Conservation (phyloP, 192 early-diverging fungal species). For the Backusella liffmaniae region DNA sequence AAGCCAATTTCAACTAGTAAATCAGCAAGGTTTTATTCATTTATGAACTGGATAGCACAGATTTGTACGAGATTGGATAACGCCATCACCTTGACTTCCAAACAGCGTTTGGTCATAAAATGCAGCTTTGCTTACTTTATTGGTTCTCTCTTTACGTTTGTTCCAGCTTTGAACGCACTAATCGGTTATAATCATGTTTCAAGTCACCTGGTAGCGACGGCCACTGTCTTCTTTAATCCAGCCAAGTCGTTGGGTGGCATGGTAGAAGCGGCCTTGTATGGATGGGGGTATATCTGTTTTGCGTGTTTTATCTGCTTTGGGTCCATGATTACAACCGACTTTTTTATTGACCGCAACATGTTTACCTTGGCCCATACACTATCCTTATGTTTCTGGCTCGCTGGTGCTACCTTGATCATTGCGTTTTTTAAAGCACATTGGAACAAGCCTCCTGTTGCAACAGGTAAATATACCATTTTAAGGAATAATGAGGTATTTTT, state of each 20-base stretch:
- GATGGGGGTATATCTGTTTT: constrained; percentile 41
- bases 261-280: constrained; percentile 46
- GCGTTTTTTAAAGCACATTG: constrained; percentile 50
- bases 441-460: constrained; percentile 53
- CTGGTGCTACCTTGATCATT: constrained; percentile 49
- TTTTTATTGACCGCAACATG: constrained; percentile 40
- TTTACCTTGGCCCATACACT: constrained; percentile 41
- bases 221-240: constrained; percentile 74
- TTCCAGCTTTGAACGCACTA: constrained; percentile 46
- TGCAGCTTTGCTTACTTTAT: constrained; percentile 64
- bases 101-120: constrained; percentile 51
- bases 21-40: background rate
- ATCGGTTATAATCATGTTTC: constrained; percentile 56
- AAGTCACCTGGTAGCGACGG: constrained; percentile 68
- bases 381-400: constrained; percentile 47
- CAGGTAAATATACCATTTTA: constrained; percentile 32
- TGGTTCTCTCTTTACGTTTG: constrained; percentile 67
- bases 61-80: background rate
- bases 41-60: background rate
- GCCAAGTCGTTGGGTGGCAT: constrained; percentile 70
- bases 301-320: constrained; percentile 41
- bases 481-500: constrained; percentile 2
- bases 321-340: constrained; percentile 48
- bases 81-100: background rate
- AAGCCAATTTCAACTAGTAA: background rate